Evolutionary conservation across 2,329 filamentous ascomycete genomes (phyloP).

Genomic region (Neopestalotiopsis rosae): DNA sequence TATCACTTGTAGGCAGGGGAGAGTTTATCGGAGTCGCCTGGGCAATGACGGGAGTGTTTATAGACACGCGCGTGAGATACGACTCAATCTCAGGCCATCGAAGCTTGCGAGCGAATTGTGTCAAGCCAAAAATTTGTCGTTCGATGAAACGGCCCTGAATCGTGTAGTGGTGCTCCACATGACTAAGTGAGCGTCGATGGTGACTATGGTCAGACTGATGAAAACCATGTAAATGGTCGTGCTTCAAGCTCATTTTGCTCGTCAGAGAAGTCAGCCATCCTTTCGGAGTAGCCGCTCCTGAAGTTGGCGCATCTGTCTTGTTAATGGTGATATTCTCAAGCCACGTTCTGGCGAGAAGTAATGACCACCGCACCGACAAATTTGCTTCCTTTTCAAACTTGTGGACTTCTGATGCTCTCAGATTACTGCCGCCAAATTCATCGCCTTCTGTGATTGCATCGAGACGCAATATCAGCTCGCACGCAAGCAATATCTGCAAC

Average conservation of each 20-base stretch:
- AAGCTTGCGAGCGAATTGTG: slow-evolving; percentile 67
- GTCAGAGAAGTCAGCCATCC: slow-evolving; percentile 65
- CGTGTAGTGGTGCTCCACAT: slow-evolving; percentile 46
- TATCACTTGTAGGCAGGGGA: slow-evolving; percentile 41
- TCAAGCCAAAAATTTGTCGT: slow-evolving; percentile 65
- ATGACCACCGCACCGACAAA: slow-evolving; percentile 68
- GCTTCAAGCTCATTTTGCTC: slow-evolving; percentile 54
- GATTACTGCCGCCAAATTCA: slow-evolving; percentile 56
- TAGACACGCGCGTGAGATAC: slow-evolving; percentile 53
- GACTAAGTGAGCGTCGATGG: slow-evolving; percentile 36
- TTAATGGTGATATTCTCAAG: slow-evolving; percentile 70
- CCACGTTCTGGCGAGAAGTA: slow-evolving; percentile 69
- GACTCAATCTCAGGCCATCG: slow-evolving; percentile 66
- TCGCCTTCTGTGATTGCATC: slow-evolving; percentile 68
- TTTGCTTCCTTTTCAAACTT: slow-evolving; percentile 68
- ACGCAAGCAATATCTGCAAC: slow-evolving; percentile 68
- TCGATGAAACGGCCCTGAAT: slow-evolving; percentile 61
- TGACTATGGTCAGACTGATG: slow-evolving; percentile 44
- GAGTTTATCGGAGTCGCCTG: slow-evolving; percentile 48
- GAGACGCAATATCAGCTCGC: slow-evolving; percentile 68
- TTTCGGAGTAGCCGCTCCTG: slow-evolving; percentile 38
- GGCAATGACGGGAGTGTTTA: slow-evolving; percentile 50
- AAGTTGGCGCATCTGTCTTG: slow-evolving; percentile 43
- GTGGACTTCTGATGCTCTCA: slow-evolving; percentile 62
- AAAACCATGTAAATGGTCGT: slow-evolving; percentile 38